Evolutionary conservation across 345 rosid genomes (phyloP).

Genomic region (Cardiospermum halicacabum): DNA sequence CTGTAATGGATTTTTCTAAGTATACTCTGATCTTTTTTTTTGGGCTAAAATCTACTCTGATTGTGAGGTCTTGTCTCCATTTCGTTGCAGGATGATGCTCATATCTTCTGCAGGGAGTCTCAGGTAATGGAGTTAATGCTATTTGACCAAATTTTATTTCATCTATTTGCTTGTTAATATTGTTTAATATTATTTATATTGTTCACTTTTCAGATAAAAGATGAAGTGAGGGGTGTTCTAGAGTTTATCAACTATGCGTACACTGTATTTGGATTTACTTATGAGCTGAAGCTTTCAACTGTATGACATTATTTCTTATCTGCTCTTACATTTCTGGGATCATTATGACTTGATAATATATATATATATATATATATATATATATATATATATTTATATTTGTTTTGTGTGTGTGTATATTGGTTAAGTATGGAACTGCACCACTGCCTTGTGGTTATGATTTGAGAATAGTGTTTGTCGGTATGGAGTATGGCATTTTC

Average conservation of each 20-base stretch:
- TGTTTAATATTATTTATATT: conserved; percentile 3
- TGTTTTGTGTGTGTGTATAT: not conserved
- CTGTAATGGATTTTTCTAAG: not conserved
- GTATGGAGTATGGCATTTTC: not conserved
- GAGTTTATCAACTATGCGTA: conserved; percentile 78
- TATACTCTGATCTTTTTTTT: not conserved
- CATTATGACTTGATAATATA: not conserved
- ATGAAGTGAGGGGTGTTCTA: conserved; percentile 74
- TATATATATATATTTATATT: not conserved
- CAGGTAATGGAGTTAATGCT: conserved; percentile 48
- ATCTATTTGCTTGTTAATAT: not conserved
- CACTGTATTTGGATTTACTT: conserved; percentile 73
- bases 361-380: not conserved
- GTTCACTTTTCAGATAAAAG: conserved; percentile 57
- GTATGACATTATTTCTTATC: conserved; percentile 37
- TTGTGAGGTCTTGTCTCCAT: conserved; percentile 7
- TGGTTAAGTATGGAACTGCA: no score
- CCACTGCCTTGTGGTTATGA: no score
- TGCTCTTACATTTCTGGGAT: not conserved
- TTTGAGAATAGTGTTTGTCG: not conserved
- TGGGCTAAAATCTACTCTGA: not conserved
- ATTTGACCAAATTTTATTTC: not conserved
- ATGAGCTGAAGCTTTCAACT: conserved; percentile 89
- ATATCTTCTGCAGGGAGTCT: conserved; percentile 80
- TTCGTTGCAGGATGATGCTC: conserved; percentile 87